phyloP scores from a whole-genome alignment of 169 alveolate genomes.

The Hepatocystis sp. region DNA sequence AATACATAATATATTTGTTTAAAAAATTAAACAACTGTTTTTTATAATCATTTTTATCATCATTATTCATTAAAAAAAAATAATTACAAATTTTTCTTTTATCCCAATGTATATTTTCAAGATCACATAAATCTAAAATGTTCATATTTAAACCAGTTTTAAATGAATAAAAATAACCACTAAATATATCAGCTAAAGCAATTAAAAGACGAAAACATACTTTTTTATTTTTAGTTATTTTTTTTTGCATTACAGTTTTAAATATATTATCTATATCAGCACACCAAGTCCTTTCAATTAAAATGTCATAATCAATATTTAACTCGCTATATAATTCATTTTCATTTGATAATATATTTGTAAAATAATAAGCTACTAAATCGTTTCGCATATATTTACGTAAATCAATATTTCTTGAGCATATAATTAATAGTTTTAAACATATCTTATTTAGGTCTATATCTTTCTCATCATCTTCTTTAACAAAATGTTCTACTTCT shows the following conservation, averaged over 20 bases:
- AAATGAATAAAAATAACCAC: constrained; percentile 51
- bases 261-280: constrained; percentile 38
- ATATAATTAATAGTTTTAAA: constrained; percentile 23
- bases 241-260: constrained; percentile 43
- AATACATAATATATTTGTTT: constrained; percentile 9
- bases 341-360: constrained; percentile 36
- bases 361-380: constrained; percentile 16
- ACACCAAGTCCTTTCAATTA: constrained; percentile 73
- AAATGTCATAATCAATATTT: constrained; percentile 58
- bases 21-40: constrained; percentile 23
- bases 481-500: neutral
- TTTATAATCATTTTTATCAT: constrained; percentile 38
- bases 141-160: neutral
- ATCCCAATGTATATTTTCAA: constrained; percentile 67
- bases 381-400: constrained; percentile 37
- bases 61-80: constrained; percentile 26
- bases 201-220: constrained; percentile 68
- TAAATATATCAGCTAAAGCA: constrained; percentile 59
- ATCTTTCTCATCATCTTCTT: neutral
- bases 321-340: constrained; percentile 35
- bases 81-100: constrained; percentile 35
- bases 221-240: constrained; percentile 45
- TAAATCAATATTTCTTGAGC: constrained; percentile 30
- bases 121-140: constrained; percentile 34
- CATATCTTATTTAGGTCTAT: constrained; percentile 34